A percentile compares a stretch with the other conserved stretches of the same genome.
Evolutionary conservation across 192 early-diverging fungal genomes (phyloP).

Genomic region (Obelidium mucronatum): DNA sequence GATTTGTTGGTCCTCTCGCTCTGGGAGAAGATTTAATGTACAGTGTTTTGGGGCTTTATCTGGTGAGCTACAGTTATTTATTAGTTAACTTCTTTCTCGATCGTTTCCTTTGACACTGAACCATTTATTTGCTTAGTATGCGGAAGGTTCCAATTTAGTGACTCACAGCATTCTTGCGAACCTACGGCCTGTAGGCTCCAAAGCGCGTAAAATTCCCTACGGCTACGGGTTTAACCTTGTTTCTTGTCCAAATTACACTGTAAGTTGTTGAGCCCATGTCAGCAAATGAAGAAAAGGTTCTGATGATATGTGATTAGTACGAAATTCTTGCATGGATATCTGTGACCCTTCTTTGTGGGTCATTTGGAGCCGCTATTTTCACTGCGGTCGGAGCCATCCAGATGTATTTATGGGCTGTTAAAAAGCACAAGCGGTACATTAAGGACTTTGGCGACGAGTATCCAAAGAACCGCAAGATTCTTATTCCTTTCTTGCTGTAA

Average conservation of each 20-base stretch:
- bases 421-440: constrained; percentile 92
- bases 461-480: constrained; percentile 78
- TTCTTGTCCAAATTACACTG: constrained; percentile 90
- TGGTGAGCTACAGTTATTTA: constrained; percentile 51
- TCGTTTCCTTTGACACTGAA: not conserved
- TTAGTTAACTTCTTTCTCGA: not conserved
- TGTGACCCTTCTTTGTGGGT: constrained; percentile 76
- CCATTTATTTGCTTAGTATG: constrained; percentile 55
- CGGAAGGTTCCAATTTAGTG: constrained; percentile 83
- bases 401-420: constrained; percentile 96
- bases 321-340: constrained; percentile 85
- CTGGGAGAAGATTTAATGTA: constrained; percentile 55
- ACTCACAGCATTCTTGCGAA: constrained; percentile 90
- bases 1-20: constrained; percentile 58
- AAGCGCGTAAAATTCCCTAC: constrained; percentile 83
- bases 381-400: constrained; percentile 49
- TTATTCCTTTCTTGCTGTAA: constrained; percentile 53
- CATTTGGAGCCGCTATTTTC: constrained; percentile 59
- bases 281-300: no score
- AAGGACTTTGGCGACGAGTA: constrained; percentile 89
- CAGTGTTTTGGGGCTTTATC: constrained; percentile 59
- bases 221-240: constrained; percentile 93
- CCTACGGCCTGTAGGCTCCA: constrained; percentile 88
- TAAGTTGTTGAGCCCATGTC: constrained; percentile 7
- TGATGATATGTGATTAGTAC: constrained; percentile 64